Evolutionary conservation across 2,329 filamentous ascomycete species (phyloP), one percentile per base, ranked within the genome.

Genomic region (Aspergillus flavus): DNA sequence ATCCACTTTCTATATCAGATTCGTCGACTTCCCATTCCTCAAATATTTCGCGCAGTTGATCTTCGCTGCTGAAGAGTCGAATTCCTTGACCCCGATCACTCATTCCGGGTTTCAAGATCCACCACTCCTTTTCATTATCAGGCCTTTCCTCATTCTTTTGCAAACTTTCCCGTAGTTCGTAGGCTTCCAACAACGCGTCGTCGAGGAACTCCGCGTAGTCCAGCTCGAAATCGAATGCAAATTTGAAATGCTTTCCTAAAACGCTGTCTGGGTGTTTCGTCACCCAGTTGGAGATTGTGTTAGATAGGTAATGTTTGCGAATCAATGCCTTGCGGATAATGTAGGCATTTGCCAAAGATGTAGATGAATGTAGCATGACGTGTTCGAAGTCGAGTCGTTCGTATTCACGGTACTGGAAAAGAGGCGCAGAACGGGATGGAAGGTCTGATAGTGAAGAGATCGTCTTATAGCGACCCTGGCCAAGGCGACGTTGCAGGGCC

Each of bases 61-160:
- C 88, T 82, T 95, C 91, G 2, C 88, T 92, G 71, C 88, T 91
- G 77, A 99, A 99, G 0, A 99, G 82, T 45, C 92, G 83, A 62
- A 99, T 97, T 1, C 95, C 95, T 75, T 97, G 94, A 0, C 94
- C 95, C 28, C 94, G 87, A 75, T 99, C 95, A 76, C 93, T 97
- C 95, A 99, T 98, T 10, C 94, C 91, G 0, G 95, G 94, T 79
- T 99, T 99, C 64, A 99, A 78, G 68, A 99, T 98, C 95, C 95
- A 99, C 94, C 94, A 99, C 75, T 96, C 88, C 63, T 85, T 84
- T 48, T 85, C 80, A 11, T 77, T 69, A 21, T 85, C 86, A 66
- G 95, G 94, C 43, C 83, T 83, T 30, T 78, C 75, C 57, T 86
- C 86, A 70, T 97, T 97, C 53, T 83, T 83, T 36, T 86, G 86